Conservation (phyloP, 352 stramenopile species). For the Globisporangium iwayamae region DNA sequence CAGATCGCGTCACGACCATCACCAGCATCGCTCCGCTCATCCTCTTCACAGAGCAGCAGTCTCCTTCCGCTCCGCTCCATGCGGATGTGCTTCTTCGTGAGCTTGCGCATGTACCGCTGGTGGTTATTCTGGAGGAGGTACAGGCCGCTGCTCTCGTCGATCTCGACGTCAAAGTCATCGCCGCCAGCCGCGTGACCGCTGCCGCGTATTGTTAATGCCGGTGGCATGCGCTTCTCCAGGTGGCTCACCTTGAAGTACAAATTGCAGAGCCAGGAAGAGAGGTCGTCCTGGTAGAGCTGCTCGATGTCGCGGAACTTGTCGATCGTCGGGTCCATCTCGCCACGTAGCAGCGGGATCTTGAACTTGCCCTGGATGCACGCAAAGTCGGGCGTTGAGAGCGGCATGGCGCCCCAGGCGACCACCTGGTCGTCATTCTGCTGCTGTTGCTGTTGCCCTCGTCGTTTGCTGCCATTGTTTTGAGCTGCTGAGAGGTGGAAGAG, state of each 20-base stretch:
- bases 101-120: constrained; percentile 39
- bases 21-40: background rate
- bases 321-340: constrained; percentile 81
- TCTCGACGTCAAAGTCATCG: constrained; percentile 39
- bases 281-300: constrained; percentile 53
- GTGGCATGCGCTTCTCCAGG: constrained; percentile 28
- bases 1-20: too few species aligned
- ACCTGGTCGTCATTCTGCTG: constrained; percentile 43
- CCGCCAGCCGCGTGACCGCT: background rate
- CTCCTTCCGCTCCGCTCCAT: background rate
- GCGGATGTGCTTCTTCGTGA: constrained; percentile 18
- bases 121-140: constrained; percentile 37
- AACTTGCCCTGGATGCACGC: constrained; percentile 70
- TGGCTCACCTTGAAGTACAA: constrained; percentile 81
- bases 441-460: constrained; percentile 6
- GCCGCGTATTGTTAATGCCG: background rate
- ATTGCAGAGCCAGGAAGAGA: constrained; percentile 88
- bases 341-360: constrained; percentile 78
- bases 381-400: constrained; percentile 63
- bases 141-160: constrained; percentile 43
- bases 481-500: constrained; percentile 32
- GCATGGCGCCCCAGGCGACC: constrained; percentile 83
- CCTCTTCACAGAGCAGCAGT: background rate
- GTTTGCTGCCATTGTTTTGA: background rate
- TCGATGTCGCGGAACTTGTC: constrained; percentile 75